These are phyloP conservation scores for Arthrobotrys conoides DNA, from an alignment of 2,329 filamentous ascomycete species.

Conservation along the genomic window DNA sequence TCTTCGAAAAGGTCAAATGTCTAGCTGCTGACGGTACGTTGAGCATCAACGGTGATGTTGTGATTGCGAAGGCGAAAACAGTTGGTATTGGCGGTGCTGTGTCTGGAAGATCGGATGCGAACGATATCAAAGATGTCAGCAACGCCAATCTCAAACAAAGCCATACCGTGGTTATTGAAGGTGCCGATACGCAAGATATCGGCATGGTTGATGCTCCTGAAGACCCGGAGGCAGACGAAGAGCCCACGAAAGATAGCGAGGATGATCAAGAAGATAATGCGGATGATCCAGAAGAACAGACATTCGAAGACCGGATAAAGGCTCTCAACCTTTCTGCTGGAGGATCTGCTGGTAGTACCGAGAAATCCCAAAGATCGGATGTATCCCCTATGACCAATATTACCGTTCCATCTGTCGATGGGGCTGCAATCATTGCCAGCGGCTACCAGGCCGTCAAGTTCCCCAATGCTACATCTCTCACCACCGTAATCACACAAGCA, in stretches of 20 bases:
- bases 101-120: constrained; percentile 67
- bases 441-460: constrained; percentile 71
- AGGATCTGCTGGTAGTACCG: constrained; percentile 48
- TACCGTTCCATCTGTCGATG: constrained; percentile 68
- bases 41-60: constrained; percentile 68
- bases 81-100: constrained; percentile 69
- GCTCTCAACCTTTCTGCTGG: constrained; percentile 52
- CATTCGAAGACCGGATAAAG: constrained; percentile 57
- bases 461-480: constrained; percentile 83
- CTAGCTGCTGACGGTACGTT: constrained; percentile 69
- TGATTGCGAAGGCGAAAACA: constrained; percentile 68
- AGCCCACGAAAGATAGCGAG: constrained; percentile 62
- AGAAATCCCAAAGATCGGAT: constrained; percentile 54
- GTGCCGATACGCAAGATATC: constrained; percentile 69
- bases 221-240: constrained; percentile 62
- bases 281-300: constrained; percentile 49
- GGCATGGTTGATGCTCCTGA: constrained; percentile 65
- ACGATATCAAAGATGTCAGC: constrained; percentile 71
- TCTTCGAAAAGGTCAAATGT: constrained; percentile 70
- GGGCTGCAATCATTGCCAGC: constrained; percentile 68
- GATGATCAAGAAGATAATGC: constrained; percentile 51
- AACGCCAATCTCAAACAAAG: constrained; percentile 74
- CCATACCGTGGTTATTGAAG: constrained; percentile 71
- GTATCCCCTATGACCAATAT: constrained; percentile 65
- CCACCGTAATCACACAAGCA: constrained; percentile 92